Evolutionary conservation across 2,329 filamentous ascomycete genomes (phyloP), one percentile per base, ranked within the genome.

Genomic region (Aspergillus jensenii): DNA sequence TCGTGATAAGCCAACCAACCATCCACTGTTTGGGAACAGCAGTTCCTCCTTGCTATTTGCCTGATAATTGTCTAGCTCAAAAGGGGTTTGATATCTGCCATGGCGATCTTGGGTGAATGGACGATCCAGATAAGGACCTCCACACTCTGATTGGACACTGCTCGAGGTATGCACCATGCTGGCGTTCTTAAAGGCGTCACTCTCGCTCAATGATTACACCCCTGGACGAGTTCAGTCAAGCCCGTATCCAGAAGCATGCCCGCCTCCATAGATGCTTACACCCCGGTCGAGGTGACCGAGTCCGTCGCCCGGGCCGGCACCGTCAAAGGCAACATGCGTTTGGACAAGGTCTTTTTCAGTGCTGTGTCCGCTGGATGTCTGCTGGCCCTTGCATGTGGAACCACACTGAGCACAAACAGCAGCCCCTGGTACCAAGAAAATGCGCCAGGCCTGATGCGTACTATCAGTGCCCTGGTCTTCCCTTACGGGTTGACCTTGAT

Each of bases 271-370:
- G 70, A 80, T 58, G 71, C 78, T 4, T 80, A 80, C 65, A 79
- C 78, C 4, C 78, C 81, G 0, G 63, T 68, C 14, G 78, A 85
- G 70, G 79, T 82, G 37, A 78, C 79, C 7, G 81, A 84, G 69
- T 70, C 82, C 15, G 74, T 82, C 56, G 78, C 77, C 1, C 76
- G 80, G 11, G 74, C 79, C n/a, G 83, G 82, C 5, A 73, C 74
- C 25, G 74, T 74, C 53, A 85, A 84, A 65, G 81, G 80, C 9
- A 76, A 80, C 55, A 84, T 81, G 79, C 74, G 80, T 9, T 69
- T 79, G 4, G 78, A 82, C 65, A 84, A 84, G 61, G 73, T 83
- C 41, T 83, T 84, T 62, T 63, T 82, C 46, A 82, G 79, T 59
- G 71, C 78, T 4, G 75, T 84, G 41, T 79, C 81, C 46, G 81